phyloP scores from a whole-genome alignment of 192 early-diverging fungal genomes.

The Backusella australiensis region DNA sequence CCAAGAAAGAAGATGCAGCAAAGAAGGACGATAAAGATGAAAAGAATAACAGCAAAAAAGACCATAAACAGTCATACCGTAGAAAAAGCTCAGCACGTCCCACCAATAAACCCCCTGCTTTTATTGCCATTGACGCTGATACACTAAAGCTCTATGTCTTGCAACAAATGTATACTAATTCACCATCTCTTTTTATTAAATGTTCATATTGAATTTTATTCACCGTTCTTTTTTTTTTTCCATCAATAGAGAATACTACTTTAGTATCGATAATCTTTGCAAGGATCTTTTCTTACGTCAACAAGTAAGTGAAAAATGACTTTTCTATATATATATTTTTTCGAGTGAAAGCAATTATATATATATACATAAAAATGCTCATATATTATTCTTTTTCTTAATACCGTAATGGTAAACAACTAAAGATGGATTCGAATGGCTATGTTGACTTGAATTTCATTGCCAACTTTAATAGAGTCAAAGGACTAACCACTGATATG shows the following conservation, averaged over 20 bases:
- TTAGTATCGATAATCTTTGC: slow-evolving; percentile 95
- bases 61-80: neutral
- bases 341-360: too few species aligned
- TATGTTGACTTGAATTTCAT: slow-evolving; percentile 77
- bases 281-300: slow-evolving; percentile 91
- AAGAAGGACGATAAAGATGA: neutral
- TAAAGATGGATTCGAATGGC: slow-evolving; percentile 79
- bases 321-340: neutral
- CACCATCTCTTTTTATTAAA: neutral
- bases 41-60: neutral
- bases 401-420: too few species aligned
- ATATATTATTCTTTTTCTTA: neutral
- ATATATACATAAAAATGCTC: too few species aligned
- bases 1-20: neutral
- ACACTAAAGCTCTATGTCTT: slow-evolving; percentile 54
- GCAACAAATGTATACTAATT: slow-evolving; percentile 46
- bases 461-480: slow-evolving; percentile 88
- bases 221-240: neutral
- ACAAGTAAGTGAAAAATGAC: slow-evolving; percentile 11
- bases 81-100: slow-evolving; percentile 18
- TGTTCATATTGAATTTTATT: neutral
- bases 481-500: slow-evolving; percentile 64
- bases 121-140: slow-evolving; percentile 33
- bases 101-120: neutral
- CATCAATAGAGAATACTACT: slow-evolving; percentile 78